Percentiles rank a stretch among this genome's conserved stretches.
phyloP scores from a whole-genome alignment of 2,329 filamentous ascomycete species.

The Neonectria ditissima region DNA sequence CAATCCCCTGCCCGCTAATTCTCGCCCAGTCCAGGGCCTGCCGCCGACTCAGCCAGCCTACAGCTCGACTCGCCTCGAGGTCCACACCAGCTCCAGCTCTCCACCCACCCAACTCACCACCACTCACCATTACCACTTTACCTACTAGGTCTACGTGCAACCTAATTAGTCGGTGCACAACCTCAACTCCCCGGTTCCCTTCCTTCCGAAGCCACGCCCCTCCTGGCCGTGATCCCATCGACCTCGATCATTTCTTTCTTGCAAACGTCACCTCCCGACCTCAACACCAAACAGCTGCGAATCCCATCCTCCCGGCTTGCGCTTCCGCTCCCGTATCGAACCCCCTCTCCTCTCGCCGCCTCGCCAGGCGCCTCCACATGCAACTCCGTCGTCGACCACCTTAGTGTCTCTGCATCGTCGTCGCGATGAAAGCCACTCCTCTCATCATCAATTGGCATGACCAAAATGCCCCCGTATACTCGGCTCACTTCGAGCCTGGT shows the following conservation, averaged over 20 bases:
- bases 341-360: constrained; percentile 7
- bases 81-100: constrained; percentile 48
- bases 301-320: neutral
- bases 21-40: constrained; percentile 11
- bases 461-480: constrained; percentile 96
- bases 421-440: constrained; percentile 92
- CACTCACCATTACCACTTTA: constrained; percentile 37
- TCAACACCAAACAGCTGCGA: neutral
- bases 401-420: constrained; percentile 40
- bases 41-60: constrained; percentile 23
- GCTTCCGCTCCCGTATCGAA: constrained; percentile 1
- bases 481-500: constrained; percentile 93
- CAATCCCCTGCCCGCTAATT: constrained; percentile 16
- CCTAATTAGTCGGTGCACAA: constrained; percentile 27
- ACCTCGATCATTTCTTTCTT: constrained; percentile 15
- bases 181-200: constrained; percentile 34
- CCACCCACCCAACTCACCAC: constrained; percentile 41
- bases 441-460: constrained; percentile 99
- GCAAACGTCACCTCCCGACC: constrained; percentile 4
- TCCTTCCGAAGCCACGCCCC: constrained; percentile 11
- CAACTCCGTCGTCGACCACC: constrained; percentile 44
- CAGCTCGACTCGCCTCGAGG: constrained; percentile 31
- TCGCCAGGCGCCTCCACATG: constrained; percentile 45
- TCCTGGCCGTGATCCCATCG: constrained; percentile 20
- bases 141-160: constrained; percentile 34